A percentile compares a stretch with the other conserved stretches of the same genome.
phyloP scores from a whole-genome alignment of 495 filamentous ascomycete genomes.

The Penicillium cataractarum region DNA sequence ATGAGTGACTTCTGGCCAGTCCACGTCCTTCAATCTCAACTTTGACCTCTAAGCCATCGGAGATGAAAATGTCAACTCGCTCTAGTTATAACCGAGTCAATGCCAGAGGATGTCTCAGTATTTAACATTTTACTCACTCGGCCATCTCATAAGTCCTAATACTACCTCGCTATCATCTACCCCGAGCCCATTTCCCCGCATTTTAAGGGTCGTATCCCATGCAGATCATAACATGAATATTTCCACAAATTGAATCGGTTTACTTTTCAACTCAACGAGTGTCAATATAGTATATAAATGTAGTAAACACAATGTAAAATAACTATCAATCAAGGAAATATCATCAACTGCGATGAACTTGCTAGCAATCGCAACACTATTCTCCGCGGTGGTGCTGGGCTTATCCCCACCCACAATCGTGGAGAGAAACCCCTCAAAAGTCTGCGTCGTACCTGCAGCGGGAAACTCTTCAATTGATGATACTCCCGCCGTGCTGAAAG shows the following conservation, averaged over 20 bases:
- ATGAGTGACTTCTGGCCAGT: too few species aligned
- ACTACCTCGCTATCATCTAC: not conserved
- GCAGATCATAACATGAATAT: not conserved
- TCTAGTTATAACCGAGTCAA: not conserved
- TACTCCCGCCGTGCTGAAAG: conserved; percentile 44
- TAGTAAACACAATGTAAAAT: not conserved
- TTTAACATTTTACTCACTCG: not conserved
- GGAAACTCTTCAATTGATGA: conserved; percentile 31
- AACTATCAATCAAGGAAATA: too few species aligned
- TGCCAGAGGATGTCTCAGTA: not conserved
- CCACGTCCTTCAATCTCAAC: too few species aligned
- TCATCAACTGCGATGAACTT: not conserved
- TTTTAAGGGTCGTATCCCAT: not conserved
- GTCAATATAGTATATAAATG: not conserved
- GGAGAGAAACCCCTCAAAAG: not conserved
- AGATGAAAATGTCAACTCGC: too few species aligned
- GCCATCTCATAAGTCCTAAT: not conserved
- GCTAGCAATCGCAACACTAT: not conserved
- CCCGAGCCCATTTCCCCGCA: conserved; percentile 2
- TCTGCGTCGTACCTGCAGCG: not conserved
- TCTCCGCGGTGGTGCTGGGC: not conserved
- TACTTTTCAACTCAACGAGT: not conserved
- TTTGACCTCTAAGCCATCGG: too few species aligned
- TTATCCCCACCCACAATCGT: too few species aligned
- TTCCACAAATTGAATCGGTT: not conserved